These are phyloP conservation scores for Macrophomina phaseolina DNA, from an alignment of 2,329 filamentous ascomycete species.

Conservation along the genomic window DNA sequence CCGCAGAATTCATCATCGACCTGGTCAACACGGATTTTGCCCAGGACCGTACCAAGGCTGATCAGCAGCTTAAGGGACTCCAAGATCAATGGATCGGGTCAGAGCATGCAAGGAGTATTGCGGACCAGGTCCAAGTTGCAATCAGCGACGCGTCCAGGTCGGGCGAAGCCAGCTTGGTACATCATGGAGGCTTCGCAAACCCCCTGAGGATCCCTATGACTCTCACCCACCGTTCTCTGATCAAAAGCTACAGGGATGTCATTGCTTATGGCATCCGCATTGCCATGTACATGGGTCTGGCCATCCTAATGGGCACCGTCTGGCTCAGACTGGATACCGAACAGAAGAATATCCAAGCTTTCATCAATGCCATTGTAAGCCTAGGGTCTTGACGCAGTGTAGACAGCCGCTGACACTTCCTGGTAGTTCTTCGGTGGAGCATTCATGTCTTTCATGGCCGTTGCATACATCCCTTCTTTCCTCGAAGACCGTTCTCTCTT, in stretches of 20 bases:
- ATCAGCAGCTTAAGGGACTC: slow-evolving; percentile 59
- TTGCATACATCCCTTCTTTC: slow-evolving; percentile 84
- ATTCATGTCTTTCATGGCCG: slow-evolving; percentile 61
- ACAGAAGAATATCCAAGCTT: slow-evolving; percentile 78
- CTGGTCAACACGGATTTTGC: slow-evolving; percentile 78
- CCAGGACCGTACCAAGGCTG: slow-evolving; percentile 43
- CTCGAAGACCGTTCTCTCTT: slow-evolving; percentile 78
- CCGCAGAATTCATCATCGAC: slow-evolving; percentile 80
- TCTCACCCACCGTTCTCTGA: slow-evolving; percentile 77
- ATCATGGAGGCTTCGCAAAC: slow-evolving; percentile 46
- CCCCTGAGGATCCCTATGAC: slow-evolving; percentile 62
- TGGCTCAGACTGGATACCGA: slow-evolving; percentile 74
- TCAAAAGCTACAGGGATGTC: slow-evolving; percentile 84
- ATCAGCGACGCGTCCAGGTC: slow-evolving; percentile 28
- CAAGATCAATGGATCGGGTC: slow-evolving; percentile 64
- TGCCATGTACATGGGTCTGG: slow-evolving; percentile 80
- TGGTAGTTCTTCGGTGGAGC: slow-evolving; percentile 55
- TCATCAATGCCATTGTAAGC: slow-evolving; percentile 73
- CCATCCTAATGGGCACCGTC: slow-evolving; percentile 87
- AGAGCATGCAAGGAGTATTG: slow-evolving; percentile 37
- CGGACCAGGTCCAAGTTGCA: slow-evolving; percentile 39
- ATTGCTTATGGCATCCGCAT: slow-evolving; percentile 83
- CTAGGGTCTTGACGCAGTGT: slow-evolving; percentile 28
- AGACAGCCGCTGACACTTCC: neutral
- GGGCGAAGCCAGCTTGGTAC: neutral